Evolutionary conservation across 345 rosid genomes (phyloP), one percentile per base, ranked within the genome.

Genomic region (Boechera retrofracta): DNA sequence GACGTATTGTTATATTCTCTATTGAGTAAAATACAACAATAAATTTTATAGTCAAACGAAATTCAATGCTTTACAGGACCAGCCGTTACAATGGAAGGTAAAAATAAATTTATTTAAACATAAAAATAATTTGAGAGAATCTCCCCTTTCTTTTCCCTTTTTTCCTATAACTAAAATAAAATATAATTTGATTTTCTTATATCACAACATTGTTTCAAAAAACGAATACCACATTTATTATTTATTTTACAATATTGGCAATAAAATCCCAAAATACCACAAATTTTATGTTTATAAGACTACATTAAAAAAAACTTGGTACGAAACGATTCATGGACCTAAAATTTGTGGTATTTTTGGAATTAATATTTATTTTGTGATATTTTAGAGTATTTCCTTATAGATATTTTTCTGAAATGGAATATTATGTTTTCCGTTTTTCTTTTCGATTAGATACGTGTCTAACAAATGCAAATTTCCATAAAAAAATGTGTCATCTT

Each of bases 21-120:
- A 26, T 15, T 72, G 18, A 36, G 39, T 42, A n/a, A 21, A 21
- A 21, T 21, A 21, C 24, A 21, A 21, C 13, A 15, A 39, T 59
- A 24, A 48, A 44, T 18, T 66, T 52, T 18, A 42, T 54, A 45
- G 76, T 69, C 71, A 77, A 54, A 63, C 55, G 31, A 63, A 51
- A 77, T 64, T 63, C 10, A 77, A 55, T 70, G 76, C 79, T 42
- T 61, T 42, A 38, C 18, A 41, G 71, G 59, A 77, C 59, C 67
- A 71, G 67, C 76, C 76, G 76, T 77, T 77, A 71, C 67, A 36
- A 45, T 56, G 24, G 39, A 62, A 70, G 49, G 45, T 54, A 32
- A 76, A 52, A 32, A 7, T 1, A 70, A 69, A 63, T 26, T 8
- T 42, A 21, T 42, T 69, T 18, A 13, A 7, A 52, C 28, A 0